These are phyloP conservation scores for Boechera stricta DNA, from an alignment of 345 rosid species.

Conservation along the genomic window DNA sequence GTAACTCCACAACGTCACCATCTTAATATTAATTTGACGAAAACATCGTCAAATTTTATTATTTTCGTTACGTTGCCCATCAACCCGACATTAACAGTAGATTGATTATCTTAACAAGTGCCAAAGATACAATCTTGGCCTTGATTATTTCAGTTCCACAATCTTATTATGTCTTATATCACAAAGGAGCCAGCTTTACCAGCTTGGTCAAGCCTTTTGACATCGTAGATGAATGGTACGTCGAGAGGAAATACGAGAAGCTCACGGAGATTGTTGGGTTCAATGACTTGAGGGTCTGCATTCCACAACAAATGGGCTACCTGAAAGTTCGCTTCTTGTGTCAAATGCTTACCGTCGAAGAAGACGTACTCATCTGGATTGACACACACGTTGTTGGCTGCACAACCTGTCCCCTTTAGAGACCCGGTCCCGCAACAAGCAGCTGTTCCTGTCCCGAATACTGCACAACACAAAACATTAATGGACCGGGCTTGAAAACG, in stretches of 20 bases:
- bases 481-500: not conserved
- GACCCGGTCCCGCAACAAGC: constrained; percentile 40
- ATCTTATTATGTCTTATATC: constrained; percentile 1
- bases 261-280: constrained; percentile 22
- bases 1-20: not conserved
- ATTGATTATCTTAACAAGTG: not conserved
- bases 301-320: constrained; percentile 28
- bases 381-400: constrained; percentile 20
- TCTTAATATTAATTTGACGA: not conserved
- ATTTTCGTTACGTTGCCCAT: not conserved
- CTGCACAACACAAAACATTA: not conserved
- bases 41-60: not conserved
- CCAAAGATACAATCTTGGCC: not conserved
- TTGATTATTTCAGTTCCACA: not conserved
- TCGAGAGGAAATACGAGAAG: constrained; percentile 9
- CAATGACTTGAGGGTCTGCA: not conserved
- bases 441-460: constrained; percentile 21
- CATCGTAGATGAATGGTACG: not conserved
- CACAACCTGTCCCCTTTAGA: constrained; percentile 17
- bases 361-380: constrained; percentile 29
- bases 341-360: constrained; percentile 23
- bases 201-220: not conserved
- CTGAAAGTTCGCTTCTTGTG: constrained; percentile 24
- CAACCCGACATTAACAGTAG: not conserved
- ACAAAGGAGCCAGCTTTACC: constrained; percentile 7